Evolutionary conservation across 2,329 filamentous ascomycete genomes (phyloP).

Genomic region (Aureobasidium leucospermi): DNA sequence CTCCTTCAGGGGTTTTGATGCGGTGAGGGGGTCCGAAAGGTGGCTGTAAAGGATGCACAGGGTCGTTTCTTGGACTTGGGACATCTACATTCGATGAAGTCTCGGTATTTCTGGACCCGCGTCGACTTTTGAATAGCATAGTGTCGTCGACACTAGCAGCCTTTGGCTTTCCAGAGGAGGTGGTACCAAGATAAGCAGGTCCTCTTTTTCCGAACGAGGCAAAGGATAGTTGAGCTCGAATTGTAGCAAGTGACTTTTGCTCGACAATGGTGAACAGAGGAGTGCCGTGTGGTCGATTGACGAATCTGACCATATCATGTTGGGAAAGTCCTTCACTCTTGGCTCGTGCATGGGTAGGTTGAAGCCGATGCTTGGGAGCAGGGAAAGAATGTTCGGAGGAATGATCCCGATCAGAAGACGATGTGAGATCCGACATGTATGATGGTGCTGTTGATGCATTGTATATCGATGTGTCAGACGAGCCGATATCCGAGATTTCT

Average conservation of each 20-base stretch:
- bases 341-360: neutral
- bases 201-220: slow-evolving; percentile 17
- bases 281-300: slow-evolving; percentile 27
- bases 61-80: neutral
- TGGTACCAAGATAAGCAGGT: neutral
- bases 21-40: slow-evolving; percentile 6
- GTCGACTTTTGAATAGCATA: neutral
- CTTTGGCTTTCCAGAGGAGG: neutral
- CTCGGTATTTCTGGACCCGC: neutral
- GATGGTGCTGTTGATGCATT: slow-evolving; percentile 8
- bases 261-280: slow-evolving; percentile 39
- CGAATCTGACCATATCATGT: slow-evolving; percentile 17
- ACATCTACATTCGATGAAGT: neutral
- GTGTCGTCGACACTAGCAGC: slow-evolving; percentile 5
- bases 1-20: slow-evolving; percentile 15
- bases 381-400: neutral
- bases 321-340: slow-evolving; percentile 1
- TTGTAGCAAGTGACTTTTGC: slow-evolving; percentile 34
- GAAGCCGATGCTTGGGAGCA: neutral
- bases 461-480: slow-evolving; percentile 3
- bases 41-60: neutral
- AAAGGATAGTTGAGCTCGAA: slow-evolving; percentile 29
- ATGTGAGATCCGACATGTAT: neutral
- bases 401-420: neutral
- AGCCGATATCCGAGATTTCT: neutral